A percentile compares a stretch with the other conserved stretches of the same genome.
Evolutionary conservation across 2,329 filamentous ascomycete species (phyloP).

Genomic region (Tothia fuscella): DNA sequence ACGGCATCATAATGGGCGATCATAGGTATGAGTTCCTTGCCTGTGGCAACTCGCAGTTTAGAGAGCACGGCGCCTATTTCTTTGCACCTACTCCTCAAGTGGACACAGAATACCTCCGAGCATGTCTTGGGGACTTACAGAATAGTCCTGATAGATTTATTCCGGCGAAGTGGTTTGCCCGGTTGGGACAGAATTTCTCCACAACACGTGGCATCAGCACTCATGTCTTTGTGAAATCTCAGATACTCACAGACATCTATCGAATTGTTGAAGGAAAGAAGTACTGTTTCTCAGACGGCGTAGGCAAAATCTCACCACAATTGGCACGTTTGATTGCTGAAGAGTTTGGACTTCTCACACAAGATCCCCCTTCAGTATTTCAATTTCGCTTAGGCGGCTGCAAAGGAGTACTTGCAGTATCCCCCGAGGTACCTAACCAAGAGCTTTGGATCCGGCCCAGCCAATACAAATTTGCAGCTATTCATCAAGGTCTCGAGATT

Average conservation of each 20-base stretch:
- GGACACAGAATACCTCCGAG: constrained; percentile 64
- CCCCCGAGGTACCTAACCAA: constrained; percentile 51
- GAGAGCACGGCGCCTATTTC: constrained; percentile 86
- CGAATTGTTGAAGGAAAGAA: constrained; percentile 56
- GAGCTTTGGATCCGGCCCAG: constrained; percentile 72
- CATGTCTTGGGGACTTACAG: constrained; percentile 76
- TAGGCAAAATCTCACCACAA: constrained; percentile 79
- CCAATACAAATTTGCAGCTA: constrained; percentile 73
- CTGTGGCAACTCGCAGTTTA: constrained; percentile 89
- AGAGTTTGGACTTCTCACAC: constrained; percentile 51
- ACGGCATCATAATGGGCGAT: constrained; percentile 74
- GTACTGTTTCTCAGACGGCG: constrained; percentile 77
- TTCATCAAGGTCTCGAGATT: constrained; percentile 66
- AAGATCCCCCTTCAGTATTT: constrained; percentile 62
- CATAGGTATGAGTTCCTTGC: constrained; percentile 81
- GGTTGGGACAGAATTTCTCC: constrained; percentile 90
- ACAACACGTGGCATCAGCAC: constrained; percentile 61
- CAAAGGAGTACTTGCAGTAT: constrained; percentile 77
- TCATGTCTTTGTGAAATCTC: not conserved
- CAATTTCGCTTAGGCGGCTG: constrained; percentile 88
- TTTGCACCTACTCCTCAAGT: constrained; percentile 60
- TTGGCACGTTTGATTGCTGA: constrained; percentile 61
- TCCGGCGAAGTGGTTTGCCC: constrained; percentile 80
- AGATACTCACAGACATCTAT: not conserved
- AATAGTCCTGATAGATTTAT: constrained; percentile 64